Conservation (phyloP, 2,329 filamentous ascomycete genomes). For the Sporothrix globosa region DNA sequence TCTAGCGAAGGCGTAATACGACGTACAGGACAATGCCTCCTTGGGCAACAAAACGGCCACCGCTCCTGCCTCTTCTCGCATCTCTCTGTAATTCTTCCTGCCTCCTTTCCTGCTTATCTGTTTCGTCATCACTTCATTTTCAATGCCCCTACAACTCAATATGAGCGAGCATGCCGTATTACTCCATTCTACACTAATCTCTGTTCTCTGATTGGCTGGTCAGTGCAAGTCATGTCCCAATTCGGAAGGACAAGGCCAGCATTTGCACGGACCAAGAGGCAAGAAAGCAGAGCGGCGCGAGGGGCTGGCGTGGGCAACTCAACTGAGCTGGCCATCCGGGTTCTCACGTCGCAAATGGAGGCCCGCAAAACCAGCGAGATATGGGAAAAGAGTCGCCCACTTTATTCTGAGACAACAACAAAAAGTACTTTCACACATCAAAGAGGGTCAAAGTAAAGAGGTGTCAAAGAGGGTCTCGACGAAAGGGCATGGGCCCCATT, state of each 20-base stretch:
- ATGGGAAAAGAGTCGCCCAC: neutral
- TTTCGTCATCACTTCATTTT: neutral
- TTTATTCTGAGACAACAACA: slow-evolving; percentile 6
- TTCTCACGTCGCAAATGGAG: slow-evolving; percentile 15
- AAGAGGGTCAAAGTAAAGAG: neutral
- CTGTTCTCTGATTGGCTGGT: slow-evolving; percentile 5
- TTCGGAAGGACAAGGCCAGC: slow-evolving; percentile 14
- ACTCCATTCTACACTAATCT: neutral
- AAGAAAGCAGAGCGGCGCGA: neutral
- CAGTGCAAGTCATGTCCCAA: slow-evolving; percentile 22
- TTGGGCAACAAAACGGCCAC: too few relatives aligned
- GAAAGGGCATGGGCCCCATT: neutral
- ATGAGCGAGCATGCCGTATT: too few relatives aligned
- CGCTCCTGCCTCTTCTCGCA: neutral
- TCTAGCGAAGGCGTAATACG: too few relatives aligned
- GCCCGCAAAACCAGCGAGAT: neutral
- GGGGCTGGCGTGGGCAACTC: neutral
- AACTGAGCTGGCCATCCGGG: slow-evolving; percentile 23
- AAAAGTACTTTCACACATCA: neutral
- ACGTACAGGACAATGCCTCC: too few relatives aligned
- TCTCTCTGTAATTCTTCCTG: neutral
- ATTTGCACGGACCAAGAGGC: slow-evolving; percentile 8
- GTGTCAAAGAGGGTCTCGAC: neutral
- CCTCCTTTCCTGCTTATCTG: slow-evolving; percentile 1
- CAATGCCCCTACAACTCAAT: neutral